A percentile compares a stretch with the other conserved stretches of the same genome.
phyloP scores from a whole-genome alignment of 257 asterid species.

The Solanum tarijense region DNA sequence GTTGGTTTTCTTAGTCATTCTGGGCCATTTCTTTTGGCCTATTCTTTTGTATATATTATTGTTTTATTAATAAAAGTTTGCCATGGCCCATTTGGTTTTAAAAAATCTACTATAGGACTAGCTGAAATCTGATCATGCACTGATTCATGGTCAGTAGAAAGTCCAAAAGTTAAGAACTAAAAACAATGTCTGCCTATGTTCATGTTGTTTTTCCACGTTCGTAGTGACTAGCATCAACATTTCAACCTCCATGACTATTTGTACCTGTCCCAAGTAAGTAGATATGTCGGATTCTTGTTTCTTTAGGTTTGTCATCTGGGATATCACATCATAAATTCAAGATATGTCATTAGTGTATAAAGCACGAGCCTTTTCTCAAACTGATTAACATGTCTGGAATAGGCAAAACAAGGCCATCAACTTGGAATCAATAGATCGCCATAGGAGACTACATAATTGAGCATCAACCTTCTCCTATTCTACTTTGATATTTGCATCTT shows the following conservation, averaged over 20 bases:
- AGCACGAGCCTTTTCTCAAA: not conserved
- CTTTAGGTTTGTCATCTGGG: not conserved
- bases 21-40: too few relatives aligned
- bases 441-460: not conserved
- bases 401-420: not conserved
- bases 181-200: too few relatives aligned
- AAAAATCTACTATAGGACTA: not conserved
- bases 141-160: not conserved
- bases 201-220: too few relatives aligned
- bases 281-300: not conserved
- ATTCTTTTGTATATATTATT: too few relatives aligned
- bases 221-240: too few relatives aligned
- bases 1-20: not conserved
- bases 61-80: not conserved
- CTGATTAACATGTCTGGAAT: not conserved
- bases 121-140: not conserved
- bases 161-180: not conserved
- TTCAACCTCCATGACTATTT: too few relatives aligned
- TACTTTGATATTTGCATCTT: not conserved
- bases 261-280: too few relatives aligned
- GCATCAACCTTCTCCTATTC: not conserved
- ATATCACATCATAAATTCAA: not conserved
- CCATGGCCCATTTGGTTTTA: not conserved
- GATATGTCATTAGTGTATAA: not conserved
- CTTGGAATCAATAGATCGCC: not conserved